Percentiles rank a stretch among this genome's conserved stretches.
Conservation (phyloP, 1,284 basidiomycete genomes). For the Ganoderma multipileum region DNA sequence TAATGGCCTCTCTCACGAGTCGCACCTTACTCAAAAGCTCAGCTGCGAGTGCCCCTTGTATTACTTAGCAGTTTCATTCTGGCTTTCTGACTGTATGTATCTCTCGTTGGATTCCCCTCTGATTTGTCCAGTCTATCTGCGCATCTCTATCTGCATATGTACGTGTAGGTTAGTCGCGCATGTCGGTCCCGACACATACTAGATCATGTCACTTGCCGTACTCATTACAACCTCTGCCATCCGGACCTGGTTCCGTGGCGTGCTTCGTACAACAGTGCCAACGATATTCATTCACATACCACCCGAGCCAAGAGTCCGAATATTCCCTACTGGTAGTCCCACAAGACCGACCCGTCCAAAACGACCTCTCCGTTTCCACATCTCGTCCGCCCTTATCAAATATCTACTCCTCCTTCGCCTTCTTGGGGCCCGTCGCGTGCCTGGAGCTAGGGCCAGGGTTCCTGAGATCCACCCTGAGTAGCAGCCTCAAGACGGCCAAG, state of each 20-base stretch:
- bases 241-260: neutral
- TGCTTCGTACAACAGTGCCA: neutral
- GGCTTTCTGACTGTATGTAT: neutral
- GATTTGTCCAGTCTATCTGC: neutral
- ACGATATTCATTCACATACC: neutral
- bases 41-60: constrained; percentile 22
- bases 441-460: constrained; percentile 6
- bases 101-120: neutral
- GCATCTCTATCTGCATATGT: neutral
- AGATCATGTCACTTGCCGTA: neutral
- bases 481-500: constrained; percentile 24
- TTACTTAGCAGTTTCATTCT: constrained; percentile 24
- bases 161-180: neutral
- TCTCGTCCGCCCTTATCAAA: neutral
- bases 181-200: neutral
- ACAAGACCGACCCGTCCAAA: neutral
- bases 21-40: constrained; percentile 7
- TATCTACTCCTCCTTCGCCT: constrained; percentile 4
- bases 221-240: neutral
- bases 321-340: neutral
- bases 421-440: neutral
- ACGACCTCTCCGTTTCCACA: neutral
- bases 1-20: constrained; percentile 18
- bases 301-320: neutral
- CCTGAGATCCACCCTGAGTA: constrained; percentile 26